phyloP scores from a whole-genome alignment of 768 basidiomycete species.

The Lyophyllum atratum region DNA sequence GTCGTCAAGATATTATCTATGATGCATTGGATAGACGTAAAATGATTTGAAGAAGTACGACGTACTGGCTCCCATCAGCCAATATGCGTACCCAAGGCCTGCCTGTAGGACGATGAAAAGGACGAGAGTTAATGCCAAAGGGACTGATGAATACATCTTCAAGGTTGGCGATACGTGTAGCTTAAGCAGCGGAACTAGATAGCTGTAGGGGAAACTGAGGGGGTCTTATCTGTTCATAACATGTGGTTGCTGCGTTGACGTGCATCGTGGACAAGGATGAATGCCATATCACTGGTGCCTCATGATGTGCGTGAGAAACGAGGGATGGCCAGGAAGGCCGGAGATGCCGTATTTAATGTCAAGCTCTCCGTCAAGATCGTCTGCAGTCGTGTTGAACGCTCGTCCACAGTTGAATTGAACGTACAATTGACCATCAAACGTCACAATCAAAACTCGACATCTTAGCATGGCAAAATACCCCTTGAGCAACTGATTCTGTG shows the following conservation, averaged over 20 bases:
- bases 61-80: slow-evolving; percentile 34
- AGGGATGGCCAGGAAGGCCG: background rate
- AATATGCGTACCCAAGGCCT: slow-evolving; percentile 16
- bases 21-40: background rate
- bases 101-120: background rate
- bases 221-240: background rate
- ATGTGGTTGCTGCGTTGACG: background rate
- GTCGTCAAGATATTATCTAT: slow-evolving; percentile 37
- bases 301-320: background rate
- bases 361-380: too few relatives aligned
- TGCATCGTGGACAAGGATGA: background rate
- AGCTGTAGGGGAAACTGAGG: background rate
- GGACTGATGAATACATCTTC: background rate
- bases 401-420: too few relatives aligned
- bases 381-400: too few relatives aligned
- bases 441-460: too few relatives aligned
- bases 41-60: background rate
- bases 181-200: background rate
- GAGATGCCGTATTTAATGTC: background rate
- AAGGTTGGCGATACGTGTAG: background rate
- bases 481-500: background rate
- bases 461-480: background rate
- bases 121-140: background rate
- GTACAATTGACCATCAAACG: too few relatives aligned
- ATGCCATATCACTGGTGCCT: background rate